Evolutionary conservation across 768 basidiomycete species (phyloP).

Genomic region (Porphyrellus cyaneotinctus): DNA sequence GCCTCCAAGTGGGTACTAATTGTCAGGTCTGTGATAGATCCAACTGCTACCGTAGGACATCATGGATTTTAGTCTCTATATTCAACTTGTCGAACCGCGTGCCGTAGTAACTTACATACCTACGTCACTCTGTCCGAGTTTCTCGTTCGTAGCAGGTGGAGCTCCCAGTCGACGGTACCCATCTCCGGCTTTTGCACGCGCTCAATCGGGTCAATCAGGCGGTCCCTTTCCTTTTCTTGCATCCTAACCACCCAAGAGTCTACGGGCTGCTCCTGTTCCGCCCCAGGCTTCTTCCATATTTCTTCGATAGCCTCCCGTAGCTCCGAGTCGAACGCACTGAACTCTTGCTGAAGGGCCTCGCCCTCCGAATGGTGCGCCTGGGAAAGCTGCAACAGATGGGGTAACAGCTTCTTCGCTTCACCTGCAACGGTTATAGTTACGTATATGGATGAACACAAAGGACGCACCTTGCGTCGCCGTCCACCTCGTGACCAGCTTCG

Average conservation of each 20-base stretch:
- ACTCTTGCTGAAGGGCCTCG: constrained; percentile 53
- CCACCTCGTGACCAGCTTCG: constrained; percentile 68
- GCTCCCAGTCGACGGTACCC: constrained; percentile 16
- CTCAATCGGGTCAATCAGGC: constrained; percentile 46
- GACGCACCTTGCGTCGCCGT: constrained; percentile 54
- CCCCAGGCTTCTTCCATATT: constrained; percentile 52
- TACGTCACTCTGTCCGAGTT: no score
- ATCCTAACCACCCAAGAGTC: constrained; percentile 53
- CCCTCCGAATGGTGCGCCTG: constrained; percentile 68
- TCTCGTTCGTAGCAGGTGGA: constrained; percentile 21
- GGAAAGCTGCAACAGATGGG: constrained; percentile 71
- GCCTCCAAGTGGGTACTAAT: no score
- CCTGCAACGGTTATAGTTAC: constrained; percentile 36
- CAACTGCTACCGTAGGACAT: no score
- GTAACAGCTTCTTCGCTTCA: constrained; percentile 64
- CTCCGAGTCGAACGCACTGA: constrained; percentile 55
- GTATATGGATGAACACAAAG: neutral
- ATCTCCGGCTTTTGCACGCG: constrained; percentile 49
- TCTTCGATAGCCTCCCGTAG: constrained; percentile 54
- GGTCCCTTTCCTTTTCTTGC: constrained; percentile 50
- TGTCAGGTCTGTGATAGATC: no score
- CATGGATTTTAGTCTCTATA: neutral
- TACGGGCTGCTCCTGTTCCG: constrained; percentile 23
- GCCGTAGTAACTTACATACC: neutral
- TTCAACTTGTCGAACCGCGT: neutral